Conservation (phyloP, 768 basidiomycete genomes). For the Tephrocybe sp. region DNA sequence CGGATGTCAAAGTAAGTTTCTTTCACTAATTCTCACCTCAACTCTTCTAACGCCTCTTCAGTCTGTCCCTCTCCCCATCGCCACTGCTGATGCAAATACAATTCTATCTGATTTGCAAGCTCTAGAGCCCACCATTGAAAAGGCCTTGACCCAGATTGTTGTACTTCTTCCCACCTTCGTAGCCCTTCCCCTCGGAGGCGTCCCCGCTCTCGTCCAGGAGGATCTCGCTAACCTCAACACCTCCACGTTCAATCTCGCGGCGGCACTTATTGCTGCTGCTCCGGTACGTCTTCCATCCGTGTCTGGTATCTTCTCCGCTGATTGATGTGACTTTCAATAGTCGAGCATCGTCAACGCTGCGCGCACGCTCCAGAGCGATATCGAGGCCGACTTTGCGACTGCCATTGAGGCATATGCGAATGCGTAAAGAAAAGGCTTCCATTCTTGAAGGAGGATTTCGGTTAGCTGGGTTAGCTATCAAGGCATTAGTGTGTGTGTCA, state of each 20-base stretch:
- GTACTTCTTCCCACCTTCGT: constrained; percentile 24
- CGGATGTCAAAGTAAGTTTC: constrained; percentile 23
- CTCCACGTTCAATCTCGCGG: constrained; percentile 18
- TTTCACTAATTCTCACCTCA: background rate
- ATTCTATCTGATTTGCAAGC: constrained; percentile 22
- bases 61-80: constrained; percentile 16
- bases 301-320: background rate
- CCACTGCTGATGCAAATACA: constrained; percentile 21
- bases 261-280: constrained; percentile 22
- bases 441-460: too few relatives aligned
- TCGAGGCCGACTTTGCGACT: constrained; percentile 19
- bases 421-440: too few relatives aligned
- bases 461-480: too few relatives aligned
- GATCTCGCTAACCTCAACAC: constrained; percentile 25
- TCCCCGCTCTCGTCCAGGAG: constrained; percentile 25
- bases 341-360: constrained; percentile 15
- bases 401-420: constrained; percentile 23
- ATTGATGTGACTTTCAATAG: constrained; percentile 11
- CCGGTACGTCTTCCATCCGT: constrained; percentile 20
- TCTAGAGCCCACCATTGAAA: constrained; percentile 24
- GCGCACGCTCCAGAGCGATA: constrained; percentile 9
- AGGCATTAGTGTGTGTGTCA: too few relatives aligned
- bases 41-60: background rate
- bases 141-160: constrained; percentile 21
- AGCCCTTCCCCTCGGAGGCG: constrained; percentile 25